Evolutionary conservation across 176 grass and related monocot genomes (phyloP).

Genomic region (Cymbopogon citratus): DNA sequence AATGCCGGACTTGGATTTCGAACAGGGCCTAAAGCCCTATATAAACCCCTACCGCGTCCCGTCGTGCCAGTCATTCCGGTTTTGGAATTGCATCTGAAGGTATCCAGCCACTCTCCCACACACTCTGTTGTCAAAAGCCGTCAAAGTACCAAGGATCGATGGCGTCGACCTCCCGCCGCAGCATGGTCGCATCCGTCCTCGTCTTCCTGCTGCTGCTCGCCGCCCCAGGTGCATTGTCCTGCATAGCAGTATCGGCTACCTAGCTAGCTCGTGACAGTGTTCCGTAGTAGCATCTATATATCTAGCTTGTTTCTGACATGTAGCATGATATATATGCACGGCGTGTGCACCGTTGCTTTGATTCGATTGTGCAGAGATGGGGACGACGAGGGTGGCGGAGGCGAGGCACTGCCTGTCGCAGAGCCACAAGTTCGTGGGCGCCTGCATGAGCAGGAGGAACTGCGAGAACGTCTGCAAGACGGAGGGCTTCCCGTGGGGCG

Average conservation of each 20-base stretch:
- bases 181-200: constrained; percentile 31
- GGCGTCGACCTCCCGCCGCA: constrained; percentile 26
- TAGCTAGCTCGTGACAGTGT: background rate
- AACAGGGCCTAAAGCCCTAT: constrained; percentile 1
- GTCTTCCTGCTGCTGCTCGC: constrained; percentile 41
- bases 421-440: constrained; percentile 52
- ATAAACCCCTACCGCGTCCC: background rate
- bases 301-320: background rate
- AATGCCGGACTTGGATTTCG: background rate
- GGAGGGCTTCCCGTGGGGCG: constrained; percentile 55
- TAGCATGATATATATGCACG: background rate
- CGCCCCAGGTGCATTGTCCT: constrained; percentile 27
- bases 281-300: background rate
- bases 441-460: constrained; percentile 38
- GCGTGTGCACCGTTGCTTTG: background rate
- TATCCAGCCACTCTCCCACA: no score
- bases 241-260: background rate
- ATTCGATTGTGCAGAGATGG: constrained; percentile 32
- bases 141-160: background rate
- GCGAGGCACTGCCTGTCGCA: constrained; percentile 59
- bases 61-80: background rate
- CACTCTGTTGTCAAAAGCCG: no score
- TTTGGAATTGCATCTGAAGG: background rate
- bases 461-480: constrained; percentile 43
- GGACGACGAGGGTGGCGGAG: constrained; percentile 39